These are phyloP conservation scores for Helotiales sp. DNA, from an alignment of 2,329 filamentous ascomycete genomes.

Conservation along the genomic window DNA sequence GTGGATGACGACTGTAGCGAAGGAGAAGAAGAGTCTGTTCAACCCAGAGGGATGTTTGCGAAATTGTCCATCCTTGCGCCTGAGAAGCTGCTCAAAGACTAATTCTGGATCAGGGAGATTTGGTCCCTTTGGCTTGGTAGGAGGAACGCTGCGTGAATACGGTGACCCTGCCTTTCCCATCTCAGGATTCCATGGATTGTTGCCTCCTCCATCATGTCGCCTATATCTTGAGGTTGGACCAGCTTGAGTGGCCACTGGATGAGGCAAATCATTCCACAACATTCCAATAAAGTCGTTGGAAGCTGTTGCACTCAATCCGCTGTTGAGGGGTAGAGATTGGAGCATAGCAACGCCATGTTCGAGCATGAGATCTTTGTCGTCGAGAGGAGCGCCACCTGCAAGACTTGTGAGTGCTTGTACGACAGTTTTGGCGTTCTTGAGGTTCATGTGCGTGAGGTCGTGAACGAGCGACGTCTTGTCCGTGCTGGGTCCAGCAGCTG, in stretches of 20 bases:
- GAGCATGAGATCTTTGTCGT: conserved; percentile 48
- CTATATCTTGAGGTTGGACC: conserved; percentile 46
- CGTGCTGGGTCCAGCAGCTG: conserved; percentile 30
- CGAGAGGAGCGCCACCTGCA: conserved; percentile 45
- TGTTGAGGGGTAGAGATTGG: conserved; percentile 49
- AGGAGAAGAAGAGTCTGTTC: conserved; percentile 47
- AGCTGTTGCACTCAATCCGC: conserved; percentile 45
- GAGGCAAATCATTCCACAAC: conserved; percentile 53
- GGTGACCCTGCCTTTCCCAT: conserved; percentile 53
- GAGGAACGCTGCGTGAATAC: conserved; percentile 46
- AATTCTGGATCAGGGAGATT: conserved; percentile 48
- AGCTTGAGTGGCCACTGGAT: conserved; percentile 47
- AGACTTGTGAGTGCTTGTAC: conserved; percentile 42
- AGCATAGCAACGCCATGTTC: conserved; percentile 54
- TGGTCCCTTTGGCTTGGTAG: conserved; percentile 48
- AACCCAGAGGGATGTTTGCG: conserved; percentile 45
- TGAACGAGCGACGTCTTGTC: conserved; percentile 43
- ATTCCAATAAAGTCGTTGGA: conserved; percentile 52
- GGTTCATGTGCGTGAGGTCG: conserved; percentile 40
- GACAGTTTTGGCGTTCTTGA: conserved; percentile 42
- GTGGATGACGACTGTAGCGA: conserved; percentile 48
- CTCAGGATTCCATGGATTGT: conserved; percentile 50
- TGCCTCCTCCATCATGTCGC: conserved; percentile 44
- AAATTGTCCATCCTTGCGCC: conserved; percentile 40
- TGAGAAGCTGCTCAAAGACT: conserved; percentile 46